These are phyloP conservation scores for Crucihimalaya himalaica DNA, from an alignment of 345 rosid genomes.

Conservation along the genomic window DNA sequence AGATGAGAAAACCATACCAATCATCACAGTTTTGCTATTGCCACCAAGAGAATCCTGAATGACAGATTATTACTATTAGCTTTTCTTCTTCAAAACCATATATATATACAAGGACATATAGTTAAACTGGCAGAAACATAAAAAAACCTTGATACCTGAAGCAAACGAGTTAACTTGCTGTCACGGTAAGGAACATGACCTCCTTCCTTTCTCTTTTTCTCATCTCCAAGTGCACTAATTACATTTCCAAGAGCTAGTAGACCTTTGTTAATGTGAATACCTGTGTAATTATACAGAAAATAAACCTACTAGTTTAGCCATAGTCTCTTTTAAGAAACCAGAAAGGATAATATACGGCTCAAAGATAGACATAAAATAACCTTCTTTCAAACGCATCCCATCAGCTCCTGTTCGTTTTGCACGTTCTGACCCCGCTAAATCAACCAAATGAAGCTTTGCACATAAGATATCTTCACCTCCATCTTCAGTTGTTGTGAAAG, in stretches of 20 bases:
- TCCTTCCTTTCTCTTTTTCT: conserved; percentile 92
- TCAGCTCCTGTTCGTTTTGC: conserved; percentile 97
- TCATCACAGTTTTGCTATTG: conserved; percentile 98
- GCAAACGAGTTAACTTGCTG: conserved; percentile 97
- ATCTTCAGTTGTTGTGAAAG: conserved; percentile 50
- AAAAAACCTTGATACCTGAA: conserved; percentile 55
- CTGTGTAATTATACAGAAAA: conserved; percentile 40
- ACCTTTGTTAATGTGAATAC: conserved; percentile 95
- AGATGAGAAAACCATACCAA: conserved; percentile 58
- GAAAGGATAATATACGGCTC: conserved; percentile 6
- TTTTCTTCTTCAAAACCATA: background rate
- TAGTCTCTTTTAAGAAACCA: conserved; percentile 12
- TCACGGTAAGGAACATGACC: conserved; percentile 97
- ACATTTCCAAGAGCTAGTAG: conserved; percentile 93
- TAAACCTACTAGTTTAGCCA: conserved; percentile 10
- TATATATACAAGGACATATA: background rate
- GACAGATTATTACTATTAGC: conserved; percentile 21
- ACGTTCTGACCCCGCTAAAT: conserved; percentile 95
- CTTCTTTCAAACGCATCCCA: conserved; percentile 98
- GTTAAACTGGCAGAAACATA: background rate
- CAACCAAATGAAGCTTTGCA: conserved; percentile 93
- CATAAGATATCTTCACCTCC: conserved; percentile 73
- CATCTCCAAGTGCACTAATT: conserved; percentile 95
- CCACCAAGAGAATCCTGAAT: conserved; percentile 95
- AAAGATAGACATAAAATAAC: conserved; percentile 35